Conservation (phyloP, 176 grass and related monocot species). For the Phragmites australis region DNA sequence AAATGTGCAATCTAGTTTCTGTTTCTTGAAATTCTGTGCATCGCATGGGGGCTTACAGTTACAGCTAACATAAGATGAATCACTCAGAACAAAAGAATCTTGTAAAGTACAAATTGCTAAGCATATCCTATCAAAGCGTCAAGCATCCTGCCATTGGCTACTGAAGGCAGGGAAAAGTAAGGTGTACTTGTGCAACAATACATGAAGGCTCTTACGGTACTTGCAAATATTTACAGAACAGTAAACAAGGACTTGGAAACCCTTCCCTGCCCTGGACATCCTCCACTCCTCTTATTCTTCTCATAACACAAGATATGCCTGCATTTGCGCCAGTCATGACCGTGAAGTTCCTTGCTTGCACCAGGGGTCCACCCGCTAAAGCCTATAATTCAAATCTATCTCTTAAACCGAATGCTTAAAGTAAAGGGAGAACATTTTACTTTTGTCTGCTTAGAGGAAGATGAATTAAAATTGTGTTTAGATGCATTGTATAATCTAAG, state of each 20-base stretch:
- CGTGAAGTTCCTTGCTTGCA: slow-evolving; percentile 94
- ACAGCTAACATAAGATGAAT: neutral
- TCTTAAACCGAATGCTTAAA: neutral
- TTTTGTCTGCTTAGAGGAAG: neutral
- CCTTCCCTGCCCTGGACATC: slow-evolving; percentile 88
- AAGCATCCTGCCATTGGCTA: neutral
- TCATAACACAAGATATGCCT: slow-evolving; percentile 93
- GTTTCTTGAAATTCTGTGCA: neutral
- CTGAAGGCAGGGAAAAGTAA: neutral
- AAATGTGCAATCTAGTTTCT: neutral
- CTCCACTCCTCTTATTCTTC: slow-evolving; percentile 90
- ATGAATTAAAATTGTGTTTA: neutral
- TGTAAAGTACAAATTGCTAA: neutral
- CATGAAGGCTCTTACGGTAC: neutral
- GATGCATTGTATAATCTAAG: neutral
- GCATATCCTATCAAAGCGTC: neutral
- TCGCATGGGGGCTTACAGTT: neutral
- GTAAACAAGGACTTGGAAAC: neutral
- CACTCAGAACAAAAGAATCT: neutral
- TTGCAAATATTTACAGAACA: slow-evolving; percentile 13
- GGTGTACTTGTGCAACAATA: neutral
- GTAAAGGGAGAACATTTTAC: neutral
- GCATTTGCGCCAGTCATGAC: slow-evolving; percentile 97
- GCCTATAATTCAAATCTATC: slow-evolving; percentile 51
- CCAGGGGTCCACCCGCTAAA: slow-evolving; percentile 84